Percentiles rank a stretch among this genome's conserved stretches.
These are phyloP conservation scores for Neopestalotiopsis rosae DNA, from an alignment of 2,329 filamentous ascomycete genomes.

Conservation along the genomic window DNA sequence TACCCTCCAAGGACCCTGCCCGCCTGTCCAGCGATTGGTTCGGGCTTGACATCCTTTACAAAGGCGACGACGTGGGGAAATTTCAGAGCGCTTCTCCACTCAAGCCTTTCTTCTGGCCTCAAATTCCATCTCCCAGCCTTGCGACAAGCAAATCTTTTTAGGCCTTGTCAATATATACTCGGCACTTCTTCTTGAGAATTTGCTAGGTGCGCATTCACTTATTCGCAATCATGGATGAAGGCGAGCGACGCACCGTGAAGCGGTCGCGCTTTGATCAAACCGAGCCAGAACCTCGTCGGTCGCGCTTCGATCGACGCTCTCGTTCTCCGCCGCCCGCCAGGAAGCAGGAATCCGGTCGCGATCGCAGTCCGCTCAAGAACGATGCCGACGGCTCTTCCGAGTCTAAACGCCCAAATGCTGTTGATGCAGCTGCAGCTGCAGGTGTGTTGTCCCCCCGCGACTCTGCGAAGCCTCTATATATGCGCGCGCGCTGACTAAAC, in stretches of 20 bases:
- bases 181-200: background rate
- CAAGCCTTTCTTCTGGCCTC: constrained; percentile 5
- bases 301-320: constrained; percentile 90
- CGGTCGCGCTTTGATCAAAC: constrained; percentile 95
- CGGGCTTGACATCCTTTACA: background rate
- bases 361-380: constrained; percentile 76
- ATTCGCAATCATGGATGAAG: constrained; percentile 69
- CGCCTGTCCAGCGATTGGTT: background rate
- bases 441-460: constrained; percentile 54
- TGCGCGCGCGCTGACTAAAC: constrained; percentile 20
- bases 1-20: background rate
- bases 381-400: constrained; percentile 43
- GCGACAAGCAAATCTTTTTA: constrained; percentile 6
- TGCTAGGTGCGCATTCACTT: background rate
- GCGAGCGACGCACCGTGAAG: constrained; percentile 75
- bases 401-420: constrained; percentile 50
- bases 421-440: constrained; percentile 78
- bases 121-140: constrained; percentile 13
- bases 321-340: constrained; percentile 78
- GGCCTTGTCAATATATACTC: background rate
- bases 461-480: constrained; percentile 19
- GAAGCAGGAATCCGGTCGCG: constrained; percentile 72
- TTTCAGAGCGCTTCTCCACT: constrained; percentile 8
- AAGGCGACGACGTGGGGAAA: constrained; percentile 11
- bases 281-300: constrained; percentile 77